Conservation (phyloP, 768 basidiomycete species). For the Hemileccinum impolitum region DNA sequence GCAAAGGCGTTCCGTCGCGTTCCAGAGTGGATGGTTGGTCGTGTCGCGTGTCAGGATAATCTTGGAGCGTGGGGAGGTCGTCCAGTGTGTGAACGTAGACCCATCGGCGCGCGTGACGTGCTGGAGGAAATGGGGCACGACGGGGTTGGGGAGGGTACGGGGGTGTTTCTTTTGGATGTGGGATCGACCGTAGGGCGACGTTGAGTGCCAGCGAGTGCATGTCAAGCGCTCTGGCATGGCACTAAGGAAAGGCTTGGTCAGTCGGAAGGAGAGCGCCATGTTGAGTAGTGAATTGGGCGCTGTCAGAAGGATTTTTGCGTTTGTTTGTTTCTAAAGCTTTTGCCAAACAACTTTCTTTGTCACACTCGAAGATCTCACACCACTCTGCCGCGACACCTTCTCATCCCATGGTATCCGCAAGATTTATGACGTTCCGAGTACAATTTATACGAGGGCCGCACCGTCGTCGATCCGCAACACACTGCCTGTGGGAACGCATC, state of each 20-base stretch:
- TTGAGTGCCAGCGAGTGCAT: constrained; percentile 49
- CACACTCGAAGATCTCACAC: not conserved
- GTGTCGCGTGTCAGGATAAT: constrained; percentile 82
- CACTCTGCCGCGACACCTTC: no score
- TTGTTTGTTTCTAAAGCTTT: constrained; percentile 19
- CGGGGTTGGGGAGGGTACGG: constrained; percentile 71
- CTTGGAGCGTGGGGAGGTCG: constrained; percentile 78
- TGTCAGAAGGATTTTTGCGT: not conserved
- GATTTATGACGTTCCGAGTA: no score
- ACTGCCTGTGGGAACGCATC: no score
- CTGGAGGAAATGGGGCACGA: constrained; percentile 85
- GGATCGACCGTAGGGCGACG: constrained; percentile 78
- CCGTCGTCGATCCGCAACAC: no score
- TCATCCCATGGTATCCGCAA: no score
- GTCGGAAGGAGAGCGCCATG: constrained; percentile 13
- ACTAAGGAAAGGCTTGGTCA: constrained; percentile 12
- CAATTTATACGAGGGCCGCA: no score
- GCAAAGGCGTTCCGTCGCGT: constrained; percentile 54
- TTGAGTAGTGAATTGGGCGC: no score
- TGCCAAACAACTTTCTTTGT: constrained; percentile 28
- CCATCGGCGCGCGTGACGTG: constrained; percentile 85
- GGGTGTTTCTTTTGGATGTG: constrained; percentile 75
- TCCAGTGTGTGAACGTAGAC: constrained; percentile 83
- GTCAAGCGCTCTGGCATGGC: not conserved
- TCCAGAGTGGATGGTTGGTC: constrained; percentile 87